Base-by-base conservation (phyloP, 1,139 yeast species). In the Pichia cactophila region DNA sequence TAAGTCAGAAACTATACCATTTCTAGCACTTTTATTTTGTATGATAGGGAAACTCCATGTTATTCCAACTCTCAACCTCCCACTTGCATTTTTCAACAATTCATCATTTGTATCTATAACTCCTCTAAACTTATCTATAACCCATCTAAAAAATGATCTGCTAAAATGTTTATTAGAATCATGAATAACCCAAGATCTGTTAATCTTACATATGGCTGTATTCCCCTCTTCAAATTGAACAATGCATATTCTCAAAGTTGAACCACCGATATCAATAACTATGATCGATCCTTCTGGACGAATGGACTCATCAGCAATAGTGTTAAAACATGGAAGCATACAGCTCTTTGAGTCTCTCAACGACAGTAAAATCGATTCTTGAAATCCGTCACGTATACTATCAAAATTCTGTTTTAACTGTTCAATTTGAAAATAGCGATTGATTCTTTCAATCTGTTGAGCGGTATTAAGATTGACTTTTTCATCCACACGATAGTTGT, bases 41-140 rank as follows among this genome's bases (percentile, higher is more conserved):
- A 66, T 64, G 46, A 79, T 65, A 0, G 84, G 82, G 59, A 79
- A 79, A 5, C 81, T 75, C 83, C 83, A 78, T 2, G 56, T 51
- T 20, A 54, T 44, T n/a, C 54, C 54, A 11, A 50, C 38, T 10
- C 45, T 51, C 2, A 51, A 14, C 10, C 23, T 20, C 14, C 28
- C 41, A 6, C 12, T 7, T 45, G n/a, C 23, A 31, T 29, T 47
- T 43, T 12, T 33, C 37, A 4, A 33, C 5, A n/a, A 35, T 33
- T 26, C 26, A 7, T 9, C 29, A 17, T 16, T 36, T 33, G 12
- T 26, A 42, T 37, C 49, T 33, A 33, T 28, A 9, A 29, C 39
- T 33, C n/a, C 39, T 26, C 10, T 31, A n/a, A 26, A 29, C 8
- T 33, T 40, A 16, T 11, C 26, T 31, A 33, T 26, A 42, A 44